Base-by-base conservation (phyloP, 495 filamentous ascomycete species). In the Penicillium coprophilum region DNA sequence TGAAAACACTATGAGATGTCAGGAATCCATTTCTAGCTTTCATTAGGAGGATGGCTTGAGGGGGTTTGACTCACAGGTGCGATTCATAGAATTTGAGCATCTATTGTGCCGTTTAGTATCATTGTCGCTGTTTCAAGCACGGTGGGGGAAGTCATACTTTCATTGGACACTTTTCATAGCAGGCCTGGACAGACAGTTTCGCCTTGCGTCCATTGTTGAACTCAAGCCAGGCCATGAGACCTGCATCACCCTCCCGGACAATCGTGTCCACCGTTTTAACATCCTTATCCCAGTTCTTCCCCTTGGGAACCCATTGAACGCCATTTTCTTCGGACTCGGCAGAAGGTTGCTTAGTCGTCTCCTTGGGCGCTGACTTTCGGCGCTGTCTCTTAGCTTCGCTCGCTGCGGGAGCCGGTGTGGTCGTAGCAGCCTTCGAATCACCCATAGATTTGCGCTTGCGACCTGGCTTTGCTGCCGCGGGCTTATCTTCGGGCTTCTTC, bases 181-280 rank as follows among this genome's bases (percentile, higher is more conserved):
- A 77, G 10, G 43, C 67, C 20, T 70, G 64, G 31, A 77, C 60
- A 4, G 65, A 61, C 4, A 78, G 68, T 36, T 69, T 71, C 1
- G 75, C 68, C 43, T 66, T 73, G 30, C 69, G 74, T 38, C 69
- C 72, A 55, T 84, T 81, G 34, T 76, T 83, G 82, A 83, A 88
- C 17, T 78, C 61, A 3, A 87, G 58, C 49, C 79, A 84, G 0
- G 77, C 85, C 38, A 73, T 75, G 4, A 82, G 58, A 23, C 57
- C 65, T 6, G 61, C 55, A 13, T 68, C 68, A 6, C 74, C 58
- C 50, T 83, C 72, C 30, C 83, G 76, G 49, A 81, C 70, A 39
- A 87, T 79, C 0, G 85, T 85, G 27, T 86, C 79, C 15, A 88
- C 76, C 2, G 50, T 63, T 24, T 74, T 59, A 4, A 88, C 73